Base-by-base conservation (phyloP, 2,329 filamentous ascomycete species). In the Onygenales sp. region DNA sequence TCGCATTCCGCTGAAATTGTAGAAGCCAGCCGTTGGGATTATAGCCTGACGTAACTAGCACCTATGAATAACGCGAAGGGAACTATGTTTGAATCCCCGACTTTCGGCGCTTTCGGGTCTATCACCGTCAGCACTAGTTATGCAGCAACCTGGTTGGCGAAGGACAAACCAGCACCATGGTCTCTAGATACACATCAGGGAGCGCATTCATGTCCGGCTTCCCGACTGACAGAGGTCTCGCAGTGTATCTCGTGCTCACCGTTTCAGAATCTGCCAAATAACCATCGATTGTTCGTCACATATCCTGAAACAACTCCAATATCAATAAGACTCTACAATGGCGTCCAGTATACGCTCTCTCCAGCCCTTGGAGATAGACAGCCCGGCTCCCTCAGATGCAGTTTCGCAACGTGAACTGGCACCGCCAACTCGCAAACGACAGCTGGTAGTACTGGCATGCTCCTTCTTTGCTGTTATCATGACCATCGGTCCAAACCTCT, bases 401-500 rank as follows among this genome's bases (percentile, higher is more conserved):
- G 44, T 36, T 45, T 56, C 54, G 13, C 56, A 61, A 7, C 57
- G 63, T 17, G 60, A 55, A 8, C 55, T 70, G 6, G 66, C 66
- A 27, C 67, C 69, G 0, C 62, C 72, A 11, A 69, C 72, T 1
- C 66, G 67, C 37, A 64, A 65, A 54, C 71, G 72, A 46, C 75
- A 77, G 62, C 64, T 68, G 5, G 56, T 67, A 1, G 72, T 77
- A 21, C 64, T 77, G 11, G 55, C 70, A 14, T 73, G 73, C 0
- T 69, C 70, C 5, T 77, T 77, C 49, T 57, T 71, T 0, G 71
- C 71, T 42, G 74, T 77, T 37, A 68, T 68, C 47, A 66, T 77
- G 21, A 76, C 75, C 3, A 74, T 77, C 47, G 74, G 75, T 9
- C 70, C 77, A 53, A 78, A 78, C 56, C 74, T 77, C 54, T 69